phyloP scores from a whole-genome alignment of 2,329 filamentous ascomycete species.

The Plenodomus tracheiphilus region DNA sequence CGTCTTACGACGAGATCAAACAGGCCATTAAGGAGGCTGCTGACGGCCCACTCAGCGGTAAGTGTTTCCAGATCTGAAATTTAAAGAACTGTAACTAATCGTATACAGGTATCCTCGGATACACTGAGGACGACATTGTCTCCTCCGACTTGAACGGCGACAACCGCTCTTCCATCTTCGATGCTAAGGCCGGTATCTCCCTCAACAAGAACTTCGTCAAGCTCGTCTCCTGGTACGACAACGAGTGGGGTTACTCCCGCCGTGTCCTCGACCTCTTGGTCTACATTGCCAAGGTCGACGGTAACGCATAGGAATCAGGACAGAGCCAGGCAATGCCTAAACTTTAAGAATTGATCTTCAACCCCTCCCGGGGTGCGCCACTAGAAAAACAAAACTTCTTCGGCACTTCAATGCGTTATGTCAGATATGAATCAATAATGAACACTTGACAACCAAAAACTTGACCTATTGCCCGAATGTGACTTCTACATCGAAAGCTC shows the following conservation, averaged over 20 bases:
- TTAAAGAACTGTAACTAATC: slow-evolving; percentile 20
- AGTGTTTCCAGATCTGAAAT: slow-evolving; percentile 34
- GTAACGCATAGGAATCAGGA: slow-evolving; percentile 48
- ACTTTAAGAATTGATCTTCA: slow-evolving; percentile 27
- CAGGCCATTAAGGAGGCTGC: slow-evolving; percentile 80
- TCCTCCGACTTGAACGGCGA: slow-evolving; percentile 93
- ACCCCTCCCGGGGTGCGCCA: slow-evolving; percentile 5
- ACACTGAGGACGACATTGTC: slow-evolving; percentile 97
- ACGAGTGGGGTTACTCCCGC: slow-evolving; percentile 99
- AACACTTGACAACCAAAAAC: slow-evolving; percentile 22
- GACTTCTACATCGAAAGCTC: slow-evolving; percentile 13
- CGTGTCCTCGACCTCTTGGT: slow-evolving; percentile 60
- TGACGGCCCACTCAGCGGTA: slow-evolving; percentile 83
- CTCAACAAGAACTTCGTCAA: slow-evolving; percentile 99
- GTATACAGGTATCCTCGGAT: slow-evolving; percentile 76
- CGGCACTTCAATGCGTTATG: slow-evolving; percentile 21
- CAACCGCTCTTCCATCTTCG: slow-evolving; percentile 94
- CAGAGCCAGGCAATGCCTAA: slow-evolving; percentile 40
- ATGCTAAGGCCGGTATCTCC: slow-evolving; percentile 98
- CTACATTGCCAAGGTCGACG: slow-evolving; percentile 51
- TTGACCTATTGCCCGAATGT: background rate
- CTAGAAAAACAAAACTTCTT: slow-evolving; percentile 20
- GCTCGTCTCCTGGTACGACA: slow-evolving; percentile 98
- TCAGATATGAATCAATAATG: slow-evolving; percentile 36
- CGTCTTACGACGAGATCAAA: slow-evolving; percentile 92